Base-by-base conservation (phyloP, 2,329 filamentous ascomycete species). In the Claviceps cyperi region DNA sequence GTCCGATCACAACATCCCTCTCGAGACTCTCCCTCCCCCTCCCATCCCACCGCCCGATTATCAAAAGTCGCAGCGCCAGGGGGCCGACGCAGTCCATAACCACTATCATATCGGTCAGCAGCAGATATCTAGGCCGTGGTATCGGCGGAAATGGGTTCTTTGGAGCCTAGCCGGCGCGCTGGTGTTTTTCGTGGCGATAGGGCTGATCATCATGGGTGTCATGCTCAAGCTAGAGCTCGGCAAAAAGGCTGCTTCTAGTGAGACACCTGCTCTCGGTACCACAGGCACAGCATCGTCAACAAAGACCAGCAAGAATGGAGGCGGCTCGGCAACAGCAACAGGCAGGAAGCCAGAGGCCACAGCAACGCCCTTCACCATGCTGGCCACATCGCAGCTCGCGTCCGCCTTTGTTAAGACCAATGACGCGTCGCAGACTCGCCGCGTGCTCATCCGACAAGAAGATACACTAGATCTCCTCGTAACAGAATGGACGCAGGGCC, bases 371-470 rank as follows among this genome's bases (percentile, higher is more conserved):
- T 56, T 54, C 39, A 52, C 35, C 3, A 48, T 55, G 39, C 51
- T 48, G n/a, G 54, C 48, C 5, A 53, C 38, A 5, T 58, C 56
- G 1, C 50, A 55, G 37, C 43, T 59, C 4, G 56, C 51, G 2
- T 53, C 56, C 0, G 51, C 43, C 0, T 56, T 53, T 46, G 47
- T 55, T 8, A 46, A 46, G 2, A 41, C 41, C 6, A 37, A 45
- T 14, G 48, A 48, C 2, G 6, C 47, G 2, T n/a, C 46, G 9
- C n/a, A 46, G 3, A 50, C 48, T 15, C 51, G 55, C 15, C 51
- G 54, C 1, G 43, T 59, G 11, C 22, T 60, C 1, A 22, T 59
- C 13, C 56, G 57, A 54, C 59, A 61, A 35, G 57, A 59, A 28
- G 53, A 53, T 5, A 50, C 53, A 5, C 51, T 52, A 32, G 49